Base-by-base conservation (phyloP, 257 asterid species). In the Solanum megistacrolobum region DNA sequence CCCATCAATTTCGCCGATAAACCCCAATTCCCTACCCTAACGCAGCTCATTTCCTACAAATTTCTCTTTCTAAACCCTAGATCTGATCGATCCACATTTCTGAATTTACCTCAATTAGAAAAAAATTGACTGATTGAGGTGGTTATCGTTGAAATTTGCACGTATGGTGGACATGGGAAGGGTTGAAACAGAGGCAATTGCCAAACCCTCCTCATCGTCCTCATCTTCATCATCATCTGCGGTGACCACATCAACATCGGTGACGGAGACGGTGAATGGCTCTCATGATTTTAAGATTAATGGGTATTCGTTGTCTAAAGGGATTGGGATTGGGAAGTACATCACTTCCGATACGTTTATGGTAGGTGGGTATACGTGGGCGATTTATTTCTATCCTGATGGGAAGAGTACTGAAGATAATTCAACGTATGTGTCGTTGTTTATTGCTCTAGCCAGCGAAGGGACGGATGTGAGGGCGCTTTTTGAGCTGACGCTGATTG, bases 341-440 rank as follows among this genome's bases (percentile, higher is more conserved):
- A 84, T 89, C 46, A 92, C 99, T 14, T 97, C 99, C 4, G 99
- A 96, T 89, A 91, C 93, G 86, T 97, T 97, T 88, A 91, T 84
- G 93, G 98, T 97, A 60, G 99, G 99, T 29, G 99, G 99, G 73
- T 93, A 94, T 89, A 32, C 96, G 38, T 97, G 99, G 99, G 98
- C 98, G 74, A 92, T 97, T 87, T 95, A 96, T 92, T 97, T 96
- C 75, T 97, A 97, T 29, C 98, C 99, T 2, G 98, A 96, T 76
- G 99, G 99, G 86, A 97, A 97, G 94, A 96, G 98, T 88, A 29
- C 87, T 89, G 98, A 95, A 93, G 98, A 97, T 88, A 96, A 95
- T 84, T 92, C 98, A 4, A 92, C 97, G 2, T 95, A 96, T 52
- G 98, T 97, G 12, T 97, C 99, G 16, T 91, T 96, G 90, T 97